Percentiles rank a stretch among this genome's conserved stretches.
Conservation (phyloP, 169 alveolate species). For the Plasmodium ovale region DNA sequence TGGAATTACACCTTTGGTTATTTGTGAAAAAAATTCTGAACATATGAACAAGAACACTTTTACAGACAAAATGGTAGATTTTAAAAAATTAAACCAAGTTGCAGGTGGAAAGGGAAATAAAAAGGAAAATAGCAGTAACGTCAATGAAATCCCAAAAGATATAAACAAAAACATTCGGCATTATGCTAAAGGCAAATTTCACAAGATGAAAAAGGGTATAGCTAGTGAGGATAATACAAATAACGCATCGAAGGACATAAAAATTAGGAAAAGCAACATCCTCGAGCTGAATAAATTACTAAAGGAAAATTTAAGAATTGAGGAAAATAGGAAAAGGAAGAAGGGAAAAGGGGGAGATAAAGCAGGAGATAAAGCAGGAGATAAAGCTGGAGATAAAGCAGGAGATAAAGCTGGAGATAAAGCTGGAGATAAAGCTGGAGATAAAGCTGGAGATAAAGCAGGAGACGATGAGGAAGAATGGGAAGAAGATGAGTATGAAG, state of each 20-base stretch:
- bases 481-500: slow-evolving; percentile 1
- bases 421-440: neutral
- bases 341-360: neutral
- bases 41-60: neutral
- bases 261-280: slow-evolving; percentile 33
- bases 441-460: neutral
- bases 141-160: slow-evolving; percentile 1
- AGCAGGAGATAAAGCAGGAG: neutral
- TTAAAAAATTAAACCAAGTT: neutral
- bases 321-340: slow-evolving; percentile 27
- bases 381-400: neutral
- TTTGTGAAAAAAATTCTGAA: neutral
- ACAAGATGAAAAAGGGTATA: slow-evolving; percentile 13
- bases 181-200: slow-evolving; percentile 9
- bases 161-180: slow-evolving; percentile 9
- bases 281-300: slow-evolving; percentile 24
- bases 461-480: neutral
- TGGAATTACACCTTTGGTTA: neutral
- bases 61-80: neutral
- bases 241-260: slow-evolving; percentile 15
- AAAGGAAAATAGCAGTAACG: neutral
- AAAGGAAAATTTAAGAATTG: slow-evolving; percentile 36
- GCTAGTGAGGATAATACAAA: slow-evolving; percentile 1
- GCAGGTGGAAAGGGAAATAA: neutral
- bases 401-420: neutral